Conservation (phyloP, 495 filamentous ascomycete genomes). For the Aspergillus haitiensis region DNA sequence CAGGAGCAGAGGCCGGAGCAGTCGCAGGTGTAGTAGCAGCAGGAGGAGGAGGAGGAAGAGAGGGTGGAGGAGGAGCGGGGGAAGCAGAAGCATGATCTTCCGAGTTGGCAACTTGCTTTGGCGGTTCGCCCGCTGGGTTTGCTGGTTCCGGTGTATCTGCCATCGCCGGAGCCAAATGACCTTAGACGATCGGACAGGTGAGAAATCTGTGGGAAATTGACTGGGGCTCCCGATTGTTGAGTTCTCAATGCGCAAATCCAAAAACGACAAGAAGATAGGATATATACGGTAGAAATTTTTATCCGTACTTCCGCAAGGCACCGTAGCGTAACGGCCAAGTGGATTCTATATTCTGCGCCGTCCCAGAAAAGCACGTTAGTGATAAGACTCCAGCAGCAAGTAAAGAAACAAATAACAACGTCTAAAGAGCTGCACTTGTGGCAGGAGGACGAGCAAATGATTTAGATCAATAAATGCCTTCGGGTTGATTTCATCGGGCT, state of each 20-base stretch:
- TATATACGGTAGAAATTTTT: background rate
- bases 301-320: slow-evolving; percentile 13
- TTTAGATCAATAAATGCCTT: background rate
- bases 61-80: too few relatives aligned
- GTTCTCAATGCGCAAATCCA: background rate
- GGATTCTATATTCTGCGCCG: slow-evolving; percentile 13
- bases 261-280: slow-evolving; percentile 1
- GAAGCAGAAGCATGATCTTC: slow-evolving; percentile 3
- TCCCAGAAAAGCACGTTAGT: slow-evolving; percentile 19
- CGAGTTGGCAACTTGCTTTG: slow-evolving; percentile 27
- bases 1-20: too few relatives aligned
- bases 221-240: background rate
- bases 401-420: background rate
- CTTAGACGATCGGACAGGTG: background rate
- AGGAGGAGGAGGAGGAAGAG: too few relatives aligned
- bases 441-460: background rate
- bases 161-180: slow-evolving; percentile 26
- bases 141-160: slow-evolving; percentile 37
- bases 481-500: background rate
- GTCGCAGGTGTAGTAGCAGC: too few relatives aligned
- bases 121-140: slow-evolving; percentile 33
- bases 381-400: slow-evolving; percentile 2
- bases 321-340: slow-evolving; percentile 2
- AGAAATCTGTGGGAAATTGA: background rate
- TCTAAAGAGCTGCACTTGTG: background rate